Conservation (phyloP, 176 grass and related monocot species). For the Neostapfia colusana region DNA sequence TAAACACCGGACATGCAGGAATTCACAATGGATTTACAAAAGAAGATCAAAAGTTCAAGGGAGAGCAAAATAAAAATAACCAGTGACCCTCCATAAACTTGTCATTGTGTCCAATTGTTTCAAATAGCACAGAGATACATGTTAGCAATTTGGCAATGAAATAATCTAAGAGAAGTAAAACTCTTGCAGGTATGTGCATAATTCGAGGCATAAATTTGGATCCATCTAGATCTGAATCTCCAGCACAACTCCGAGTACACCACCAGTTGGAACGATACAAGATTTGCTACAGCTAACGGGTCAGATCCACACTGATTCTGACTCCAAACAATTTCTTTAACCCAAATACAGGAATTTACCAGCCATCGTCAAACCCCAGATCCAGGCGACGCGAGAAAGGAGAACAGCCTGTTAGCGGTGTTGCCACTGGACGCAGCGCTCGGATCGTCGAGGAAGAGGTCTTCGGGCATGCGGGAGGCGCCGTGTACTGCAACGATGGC, state of each 20-base stretch:
- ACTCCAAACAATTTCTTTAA: background rate
- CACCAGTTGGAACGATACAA: background rate
- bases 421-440: slow-evolving; percentile 38
- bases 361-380: slow-evolving; percentile 45
- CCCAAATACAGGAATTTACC: no score
- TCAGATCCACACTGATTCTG: slow-evolving; percentile 27
- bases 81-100: background rate
- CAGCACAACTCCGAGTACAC: background rate
- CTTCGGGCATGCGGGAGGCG: slow-evolving; percentile 52
- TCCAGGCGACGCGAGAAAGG: slow-evolving; percentile 63
- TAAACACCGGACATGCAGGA: background rate
- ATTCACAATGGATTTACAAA: background rate
- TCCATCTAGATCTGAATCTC: slow-evolving; percentile 14
- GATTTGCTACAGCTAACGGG: background rate
- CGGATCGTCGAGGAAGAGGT: slow-evolving; percentile 72
- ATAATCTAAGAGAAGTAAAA: slow-evolving; percentile 30
- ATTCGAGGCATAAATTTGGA: slow-evolving; percentile 1
- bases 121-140: background rate
- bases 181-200: slow-evolving; percentile 20
- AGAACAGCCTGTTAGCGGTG: slow-evolving; percentile 53
- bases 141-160: slow-evolving; percentile 32
- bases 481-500: slow-evolving; percentile 56
- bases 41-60: background rate
- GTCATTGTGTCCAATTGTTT: background rate
- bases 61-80: background rate